Conservation (phyloP, 1,139 yeast species). For the Protomyces inouyei region DNA sequence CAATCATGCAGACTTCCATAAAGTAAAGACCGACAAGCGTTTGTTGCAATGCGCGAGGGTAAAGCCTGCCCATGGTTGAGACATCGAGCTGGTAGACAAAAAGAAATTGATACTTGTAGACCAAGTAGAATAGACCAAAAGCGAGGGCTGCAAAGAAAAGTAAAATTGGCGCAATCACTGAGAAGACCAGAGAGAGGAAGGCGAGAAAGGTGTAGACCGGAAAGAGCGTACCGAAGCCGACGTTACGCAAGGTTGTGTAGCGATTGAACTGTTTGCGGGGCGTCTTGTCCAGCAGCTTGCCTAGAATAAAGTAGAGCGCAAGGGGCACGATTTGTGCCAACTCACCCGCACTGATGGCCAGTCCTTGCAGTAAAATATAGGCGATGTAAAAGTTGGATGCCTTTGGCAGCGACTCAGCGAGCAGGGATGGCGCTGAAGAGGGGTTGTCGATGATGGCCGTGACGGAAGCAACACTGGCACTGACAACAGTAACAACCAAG, state of each 20-base stretch:
- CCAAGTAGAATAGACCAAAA: slow-evolving; percentile 67
- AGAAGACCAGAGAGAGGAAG: slow-evolving; percentile 70
- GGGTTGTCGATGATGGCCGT: slow-evolving; percentile 62
- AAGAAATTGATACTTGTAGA: slow-evolving; percentile 71
- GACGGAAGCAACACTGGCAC: slow-evolving; percentile 75
- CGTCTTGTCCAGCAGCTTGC: slow-evolving; percentile 66
- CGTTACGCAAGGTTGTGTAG: slow-evolving; percentile 55
- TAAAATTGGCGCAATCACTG: slow-evolving; percentile 75
- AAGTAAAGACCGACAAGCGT: slow-evolving; percentile 81
- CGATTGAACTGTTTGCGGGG: slow-evolving; percentile 84
- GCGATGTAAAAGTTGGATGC: slow-evolving; percentile 77
- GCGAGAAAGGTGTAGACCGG: slow-evolving; percentile 57
- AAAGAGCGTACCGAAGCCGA: slow-evolving; percentile 84
- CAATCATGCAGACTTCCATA: slow-evolving; percentile 79
- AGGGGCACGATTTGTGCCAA: slow-evolving; percentile 73
- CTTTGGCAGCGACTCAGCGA: slow-evolving; percentile 74
- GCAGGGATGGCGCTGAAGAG: slow-evolving; percentile 55
- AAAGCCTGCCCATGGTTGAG: slow-evolving; percentile 78
- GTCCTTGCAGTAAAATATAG: slow-evolving; percentile 74
- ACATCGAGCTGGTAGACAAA: slow-evolving; percentile 62
- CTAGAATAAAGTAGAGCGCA: slow-evolving; percentile 63
- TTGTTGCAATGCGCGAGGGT: slow-evolving; percentile 83
- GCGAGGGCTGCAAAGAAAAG: slow-evolving; percentile 66
- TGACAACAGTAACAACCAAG: slow-evolving; percentile 71
- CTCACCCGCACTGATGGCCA: slow-evolving; percentile 73